phyloP scores from a whole-genome alignment of 441 rosid genomes.

The Eruca vesicaria region DNA sequence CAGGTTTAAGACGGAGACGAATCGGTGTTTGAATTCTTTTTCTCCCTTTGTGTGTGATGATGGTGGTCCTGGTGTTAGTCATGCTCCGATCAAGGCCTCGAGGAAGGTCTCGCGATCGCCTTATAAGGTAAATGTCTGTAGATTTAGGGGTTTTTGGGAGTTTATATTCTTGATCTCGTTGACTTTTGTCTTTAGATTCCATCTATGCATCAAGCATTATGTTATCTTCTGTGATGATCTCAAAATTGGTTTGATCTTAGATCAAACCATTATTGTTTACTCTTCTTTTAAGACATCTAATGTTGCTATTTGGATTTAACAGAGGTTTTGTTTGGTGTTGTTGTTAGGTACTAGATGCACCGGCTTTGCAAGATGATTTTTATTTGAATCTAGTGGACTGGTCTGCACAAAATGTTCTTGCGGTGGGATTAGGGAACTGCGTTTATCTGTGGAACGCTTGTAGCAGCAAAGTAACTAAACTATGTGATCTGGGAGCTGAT shows the following conservation, averaged over 20 bases:
- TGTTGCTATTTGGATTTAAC: not conserved
- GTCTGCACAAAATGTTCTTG: constrained; percentile 88
- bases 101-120: constrained; percentile 91
- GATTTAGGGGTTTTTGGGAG: constrained; percentile 3
- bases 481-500: constrained; percentile 86
- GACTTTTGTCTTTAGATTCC: not conserved
- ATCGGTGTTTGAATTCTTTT: constrained; percentile 59
- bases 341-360: constrained; percentile 90
- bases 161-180: constrained; percentile 12
- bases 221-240: constrained; percentile 17
- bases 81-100: constrained; percentile 67
- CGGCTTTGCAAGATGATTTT: constrained; percentile 97
- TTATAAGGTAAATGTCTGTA: constrained; percentile 58
- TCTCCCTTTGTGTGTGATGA: constrained; percentile 68
- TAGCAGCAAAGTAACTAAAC: constrained; percentile 94
- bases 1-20: constrained; percentile 82
- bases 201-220: not conserved
- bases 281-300: not conserved
- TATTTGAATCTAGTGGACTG: constrained; percentile 94
- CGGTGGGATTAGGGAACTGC: constrained; percentile 90
- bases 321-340: constrained; percentile 24
- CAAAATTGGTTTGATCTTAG: constrained; percentile 11
- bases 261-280: not conserved
- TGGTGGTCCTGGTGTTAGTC: constrained; percentile 51
- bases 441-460: constrained; percentile 99